Percentiles rank a stretch among this genome's conserved stretches.
Evolutionary conservation across 768 basidiomycete species (phyloP).

Genomic region (Lentinula edodes): DNA sequence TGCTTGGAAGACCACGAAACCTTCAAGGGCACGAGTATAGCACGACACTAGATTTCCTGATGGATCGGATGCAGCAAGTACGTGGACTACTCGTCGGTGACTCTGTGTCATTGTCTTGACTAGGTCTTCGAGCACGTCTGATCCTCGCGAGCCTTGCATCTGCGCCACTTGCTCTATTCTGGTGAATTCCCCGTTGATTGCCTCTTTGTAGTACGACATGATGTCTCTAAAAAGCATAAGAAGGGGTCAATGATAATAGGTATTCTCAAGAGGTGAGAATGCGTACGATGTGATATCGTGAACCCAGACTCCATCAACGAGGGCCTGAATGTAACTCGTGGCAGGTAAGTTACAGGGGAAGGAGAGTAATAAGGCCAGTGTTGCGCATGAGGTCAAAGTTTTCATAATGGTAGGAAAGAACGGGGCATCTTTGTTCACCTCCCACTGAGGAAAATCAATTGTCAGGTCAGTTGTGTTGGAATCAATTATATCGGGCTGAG

Average conservation of each 20-base stretch:
- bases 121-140: constrained; percentile 9
- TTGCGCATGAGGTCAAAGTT: constrained; percentile 4
- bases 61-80: constrained; percentile 4
- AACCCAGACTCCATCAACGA: constrained; percentile 7
- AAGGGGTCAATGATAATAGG: background rate
- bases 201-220: constrained; percentile 12
- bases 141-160: background rate
- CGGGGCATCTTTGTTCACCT: constrained; percentile 8
- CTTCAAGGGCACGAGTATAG: background rate
- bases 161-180: constrained; percentile 10
- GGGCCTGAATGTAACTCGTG: constrained; percentile 4
- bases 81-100: constrained; percentile 5
- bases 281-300: constrained; percentile 9
- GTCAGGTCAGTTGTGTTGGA: background rate
- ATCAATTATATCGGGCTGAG: background rate
- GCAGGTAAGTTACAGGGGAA: background rate
- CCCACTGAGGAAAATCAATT: background rate
- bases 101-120: constrained; percentile 1
- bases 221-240: constrained; percentile 4
- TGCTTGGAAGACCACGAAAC: constrained; percentile 9
- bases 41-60: constrained; percentile 3
- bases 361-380: constrained; percentile 1
- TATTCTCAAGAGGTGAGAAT: background rate
- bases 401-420: constrained; percentile 8
- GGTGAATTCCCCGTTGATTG: constrained; percentile 10